Evolutionary conservation across 202 grass and related monocot species (phyloP).

Genomic region (Hordeum pubiflorum): DNA sequence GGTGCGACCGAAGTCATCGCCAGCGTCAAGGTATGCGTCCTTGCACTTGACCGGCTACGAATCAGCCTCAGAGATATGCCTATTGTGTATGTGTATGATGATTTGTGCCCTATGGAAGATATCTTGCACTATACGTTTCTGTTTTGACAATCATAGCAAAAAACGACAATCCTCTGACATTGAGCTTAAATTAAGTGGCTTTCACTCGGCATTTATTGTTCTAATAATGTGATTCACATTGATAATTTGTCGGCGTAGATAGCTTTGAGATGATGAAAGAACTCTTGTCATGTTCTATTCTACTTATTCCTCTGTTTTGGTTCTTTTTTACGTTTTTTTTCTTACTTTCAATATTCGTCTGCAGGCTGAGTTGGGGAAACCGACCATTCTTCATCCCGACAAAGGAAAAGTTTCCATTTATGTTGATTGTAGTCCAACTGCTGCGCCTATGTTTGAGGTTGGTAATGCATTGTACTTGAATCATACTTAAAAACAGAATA

Average conservation of each 20-base stretch:
- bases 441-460: constrained; percentile 77
- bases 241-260: background rate
- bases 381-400: constrained; percentile 60
- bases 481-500: background rate
- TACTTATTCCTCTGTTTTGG: background rate
- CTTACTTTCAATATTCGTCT: constrained; percentile 11
- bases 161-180: background rate
- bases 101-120: background rate
- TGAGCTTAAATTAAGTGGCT: background rate
- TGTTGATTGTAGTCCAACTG: constrained; percentile 74
- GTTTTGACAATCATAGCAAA: background rate
- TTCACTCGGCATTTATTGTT: background rate
- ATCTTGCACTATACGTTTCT: background rate
- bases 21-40: constrained; percentile 57
- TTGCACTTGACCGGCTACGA: background rate
- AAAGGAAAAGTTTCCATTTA: constrained; percentile 86
- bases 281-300: background rate
- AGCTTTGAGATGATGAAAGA: background rate
- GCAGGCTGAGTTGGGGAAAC: constrained; percentile 84
- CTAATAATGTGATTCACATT: background rate
- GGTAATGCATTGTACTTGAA: constrained; percentile 8
- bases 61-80: background rate
- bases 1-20: constrained; percentile 70
- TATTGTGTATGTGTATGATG: background rate
- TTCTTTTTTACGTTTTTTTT: background rate